Evolutionary conservation across 1,284 basidiomycete genomes (phyloP), one percentile per base, ranked within the genome.

Genomic region (Hymenochaete sp.): DNA sequence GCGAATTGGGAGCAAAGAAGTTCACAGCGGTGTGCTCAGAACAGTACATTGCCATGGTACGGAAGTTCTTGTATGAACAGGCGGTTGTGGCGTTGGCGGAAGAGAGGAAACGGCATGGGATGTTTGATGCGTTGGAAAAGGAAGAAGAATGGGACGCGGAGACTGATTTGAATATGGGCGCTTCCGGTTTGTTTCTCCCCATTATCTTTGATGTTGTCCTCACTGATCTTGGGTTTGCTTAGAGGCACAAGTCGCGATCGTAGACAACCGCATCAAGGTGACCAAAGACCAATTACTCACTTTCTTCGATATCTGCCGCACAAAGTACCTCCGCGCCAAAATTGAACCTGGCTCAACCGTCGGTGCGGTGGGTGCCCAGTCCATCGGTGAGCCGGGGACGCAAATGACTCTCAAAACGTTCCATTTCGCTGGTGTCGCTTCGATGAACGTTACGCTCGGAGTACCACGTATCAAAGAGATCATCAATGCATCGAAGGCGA

Each of bases 351-450:
- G 91, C 13, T 95, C 93, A 0, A 98, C 96, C 4, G 96, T 98
- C 14, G 96, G 96, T 42, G 96, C 96, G 13, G 92, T 99, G 38
- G 96, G 96, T 13, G 96, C 96, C 1, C 96, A 99, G 62, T 98
- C 96, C 5, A 98, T 99, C 53, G 96, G 96, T 62, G 96, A 99
- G 65, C 96, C 96, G 1, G 96, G 96, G 47, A 99, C 96, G 2
- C 96, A 99, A 61, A 98, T 99, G 96, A 98, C 96, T 5, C 67
- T 98, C 54, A 99, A 98, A 67, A 98, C 96, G 50, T 99, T 99
- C 81, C 96, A 99, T 73, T 98, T 98, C 67, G 96, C 96, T 58
- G 96, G 96, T 72, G 93, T 99, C 53, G 96, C 96, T 9, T 96
- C 93, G 27, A 99, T 98, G 96, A 98, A 98, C 68, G 92, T 99